A percentile compares a stretch with the other conserved stretches of the same genome.
These are phyloP conservation scores for Cladorrhinum sp. DNA, from an alignment of 2,329 filamentous ascomycete species.

Conservation along the genomic window DNA sequence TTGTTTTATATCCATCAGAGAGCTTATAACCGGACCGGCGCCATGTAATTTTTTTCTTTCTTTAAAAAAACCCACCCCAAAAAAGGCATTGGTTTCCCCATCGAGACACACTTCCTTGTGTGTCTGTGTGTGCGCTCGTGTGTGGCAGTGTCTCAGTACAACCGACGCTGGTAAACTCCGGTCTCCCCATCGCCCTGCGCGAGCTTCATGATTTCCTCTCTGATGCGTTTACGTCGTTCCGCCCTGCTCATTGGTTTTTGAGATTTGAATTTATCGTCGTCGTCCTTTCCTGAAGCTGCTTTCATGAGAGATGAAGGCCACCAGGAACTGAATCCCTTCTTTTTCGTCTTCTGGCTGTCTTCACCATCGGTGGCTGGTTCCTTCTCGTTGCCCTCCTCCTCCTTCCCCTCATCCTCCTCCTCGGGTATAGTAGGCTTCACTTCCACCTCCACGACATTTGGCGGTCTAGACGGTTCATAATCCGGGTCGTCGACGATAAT, in stretches of 20 bases:
- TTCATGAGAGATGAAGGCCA: neutral
- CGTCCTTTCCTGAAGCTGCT: neutral
- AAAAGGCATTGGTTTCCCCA: too few species aligned
- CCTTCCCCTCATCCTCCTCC: conserved; percentile 8
- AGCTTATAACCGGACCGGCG: too few species aligned
- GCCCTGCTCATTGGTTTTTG: conserved; percentile 50
- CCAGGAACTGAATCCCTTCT: neutral
- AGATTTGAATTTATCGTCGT: conserved; percentile 27
- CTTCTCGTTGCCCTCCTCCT: neutral
- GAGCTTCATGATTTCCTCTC: conserved; percentile 52
- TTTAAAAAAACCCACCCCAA: too few species aligned
- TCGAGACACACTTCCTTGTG: too few species aligned
- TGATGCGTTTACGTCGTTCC: conserved; percentile 56
- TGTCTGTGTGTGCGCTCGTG: too few species aligned
- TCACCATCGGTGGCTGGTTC: neutral
- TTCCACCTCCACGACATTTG: conserved; percentile 32
- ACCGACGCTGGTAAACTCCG: conserved; percentile 45
- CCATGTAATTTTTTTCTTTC: too few species aligned
- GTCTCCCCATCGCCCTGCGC: conserved; percentile 40
- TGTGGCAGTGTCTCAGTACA: too few species aligned
- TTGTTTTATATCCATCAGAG: too few species aligned
- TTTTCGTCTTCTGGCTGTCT: neutral
- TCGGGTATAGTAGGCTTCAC: conserved; percentile 36
- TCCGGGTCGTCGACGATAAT: conserved; percentile 37
- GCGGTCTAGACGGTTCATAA: conserved; percentile 21